Evolutionary conservation across 1,284 basidiomycete genomes (phyloP).

Genomic region (Bjerkandera adusta): DNA sequence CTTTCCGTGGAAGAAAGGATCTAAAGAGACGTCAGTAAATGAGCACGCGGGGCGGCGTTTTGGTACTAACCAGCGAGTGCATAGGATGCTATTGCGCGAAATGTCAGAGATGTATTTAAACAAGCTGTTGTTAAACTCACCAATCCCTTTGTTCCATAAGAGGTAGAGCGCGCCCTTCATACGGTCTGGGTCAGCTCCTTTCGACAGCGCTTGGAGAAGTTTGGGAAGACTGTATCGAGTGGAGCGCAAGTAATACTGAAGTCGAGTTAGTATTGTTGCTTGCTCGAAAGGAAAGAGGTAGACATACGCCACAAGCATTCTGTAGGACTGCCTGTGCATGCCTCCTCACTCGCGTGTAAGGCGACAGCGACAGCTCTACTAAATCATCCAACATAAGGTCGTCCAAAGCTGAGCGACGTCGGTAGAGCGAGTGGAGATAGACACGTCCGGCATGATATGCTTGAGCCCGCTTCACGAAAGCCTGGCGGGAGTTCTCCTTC

Average conservation of each 20-base stretch:
- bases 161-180: constrained; percentile 96
- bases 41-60: constrained; percentile 8
- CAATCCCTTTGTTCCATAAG: constrained; percentile 75
- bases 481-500: constrained; percentile 70
- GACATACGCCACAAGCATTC: constrained; percentile 61
- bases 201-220: constrained; percentile 70
- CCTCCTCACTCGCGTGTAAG: constrained; percentile 80
- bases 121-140: constrained; percentile 35
- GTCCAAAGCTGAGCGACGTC: constrained; percentile 77
- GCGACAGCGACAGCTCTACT: constrained; percentile 82
- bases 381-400: constrained; percentile 79
- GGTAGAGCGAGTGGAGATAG: constrained; percentile 81
- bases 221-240: constrained; percentile 71
- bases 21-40: constrained; percentile 35
- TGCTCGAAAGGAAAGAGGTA: not conserved
- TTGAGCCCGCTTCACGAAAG: constrained; percentile 81
- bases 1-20: constrained; percentile 64
- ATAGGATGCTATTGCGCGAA: constrained; percentile 47
- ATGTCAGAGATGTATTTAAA: constrained; percentile 6
- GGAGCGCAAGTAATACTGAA: constrained; percentile 79
- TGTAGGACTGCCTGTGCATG: constrained; percentile 75
- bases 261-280: constrained; percentile 10
- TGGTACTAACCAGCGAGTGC: constrained; percentile 53
- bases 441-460: constrained; percentile 70
- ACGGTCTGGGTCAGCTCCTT: constrained; percentile 85